Percentiles rank a stretch among this genome's conserved stretches.
Conservation (phyloP, 495 filamentous ascomycete species). For the Amorphotheca resinae region DNA sequence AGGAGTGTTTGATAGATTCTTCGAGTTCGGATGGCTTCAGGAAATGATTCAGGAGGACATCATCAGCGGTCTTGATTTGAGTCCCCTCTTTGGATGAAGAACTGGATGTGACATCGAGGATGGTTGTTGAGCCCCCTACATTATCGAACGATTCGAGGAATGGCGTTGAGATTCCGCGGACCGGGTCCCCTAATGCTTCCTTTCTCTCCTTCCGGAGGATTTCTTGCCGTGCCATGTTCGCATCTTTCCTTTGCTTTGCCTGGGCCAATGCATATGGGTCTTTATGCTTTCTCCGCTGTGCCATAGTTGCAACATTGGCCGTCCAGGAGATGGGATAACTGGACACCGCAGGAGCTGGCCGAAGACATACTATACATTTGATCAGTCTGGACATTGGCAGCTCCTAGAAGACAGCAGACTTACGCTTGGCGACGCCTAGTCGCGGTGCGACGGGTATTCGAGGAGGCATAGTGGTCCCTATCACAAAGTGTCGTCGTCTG, state of each 20-base stretch:
- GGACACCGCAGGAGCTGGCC: conserved; percentile 24
- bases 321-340: conserved; percentile 11
- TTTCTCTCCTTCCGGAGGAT: conserved; percentile 50
- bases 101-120: conserved; percentile 27
- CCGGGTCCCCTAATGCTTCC: conserved; percentile 55
- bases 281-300: conserved; percentile 28
- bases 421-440: conserved; percentile 51
- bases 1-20: conserved; percentile 48
- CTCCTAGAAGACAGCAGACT: conserved; percentile 18
- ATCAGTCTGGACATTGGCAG: conserved; percentile 7
- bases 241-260: conserved; percentile 64
- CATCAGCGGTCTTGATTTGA: conserved; percentile 23
- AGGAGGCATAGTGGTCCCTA: conserved; percentile 50
- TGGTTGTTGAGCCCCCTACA: conserved; percentile 20
- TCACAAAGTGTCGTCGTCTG: background rate
- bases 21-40: conserved; percentile 52
- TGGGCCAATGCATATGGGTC: conserved; percentile 60
- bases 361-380: conserved; percentile 34
- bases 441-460: conserved; percentile 54
- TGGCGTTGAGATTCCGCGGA: conserved; percentile 63
- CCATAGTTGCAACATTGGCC: conserved; percentile 16
- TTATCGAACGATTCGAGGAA: conserved; percentile 76
- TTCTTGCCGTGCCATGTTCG: conserved; percentile 60
- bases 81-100: conserved; percentile 20
- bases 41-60: conserved; percentile 57